Conservation (phyloP, 208 protist species). For the Wallacemonas rigidus region DNA sequence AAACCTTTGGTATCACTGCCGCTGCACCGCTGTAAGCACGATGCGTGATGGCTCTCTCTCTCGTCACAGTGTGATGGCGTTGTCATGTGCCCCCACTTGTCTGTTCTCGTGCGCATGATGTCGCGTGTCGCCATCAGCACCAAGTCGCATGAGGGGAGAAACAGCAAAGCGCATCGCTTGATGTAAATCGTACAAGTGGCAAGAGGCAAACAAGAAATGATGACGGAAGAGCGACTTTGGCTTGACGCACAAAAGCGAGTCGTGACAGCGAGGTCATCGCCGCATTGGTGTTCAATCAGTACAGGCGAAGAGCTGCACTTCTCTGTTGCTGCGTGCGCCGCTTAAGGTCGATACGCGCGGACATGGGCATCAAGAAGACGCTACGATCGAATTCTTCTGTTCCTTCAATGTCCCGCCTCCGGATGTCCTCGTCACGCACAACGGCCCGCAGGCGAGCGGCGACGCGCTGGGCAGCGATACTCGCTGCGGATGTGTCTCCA, state of each 20-base stretch:
- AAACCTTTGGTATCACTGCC: too few species aligned
- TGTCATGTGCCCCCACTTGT: too few species aligned
- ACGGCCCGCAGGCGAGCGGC: conserved; percentile 45
- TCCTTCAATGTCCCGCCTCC: conserved; percentile 62
- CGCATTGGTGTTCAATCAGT: conserved; percentile 28
- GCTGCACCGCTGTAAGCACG: too few species aligned
- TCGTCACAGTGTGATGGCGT: too few species aligned
- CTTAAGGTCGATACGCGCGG: conserved; percentile 51
- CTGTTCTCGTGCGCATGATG: too few species aligned
- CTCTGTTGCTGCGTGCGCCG: conserved; percentile 15
- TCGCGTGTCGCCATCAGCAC: too few species aligned
- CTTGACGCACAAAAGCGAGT: background rate
- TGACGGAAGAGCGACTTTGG: background rate
- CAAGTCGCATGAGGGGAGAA: too few species aligned
- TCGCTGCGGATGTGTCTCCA: background rate
- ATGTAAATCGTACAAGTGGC: conserved; percentile 8
- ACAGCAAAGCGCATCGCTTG: too few species aligned
- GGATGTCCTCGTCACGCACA: conserved; percentile 67
- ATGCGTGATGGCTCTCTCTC: too few species aligned
- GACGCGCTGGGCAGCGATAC: conserved; percentile 22
- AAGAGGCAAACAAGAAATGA: conserved; percentile 13
- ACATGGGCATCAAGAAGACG: conserved; percentile 57
- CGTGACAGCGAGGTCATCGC: too few species aligned
- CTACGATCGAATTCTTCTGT: conserved; percentile 66
- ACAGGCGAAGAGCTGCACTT: conserved; percentile 35